Evolutionary conservation across 2,329 filamentous ascomycete genomes (phyloP), one percentile per base, ranked within the genome.

Genomic region (Tolypocladium pustulatum): DNA sequence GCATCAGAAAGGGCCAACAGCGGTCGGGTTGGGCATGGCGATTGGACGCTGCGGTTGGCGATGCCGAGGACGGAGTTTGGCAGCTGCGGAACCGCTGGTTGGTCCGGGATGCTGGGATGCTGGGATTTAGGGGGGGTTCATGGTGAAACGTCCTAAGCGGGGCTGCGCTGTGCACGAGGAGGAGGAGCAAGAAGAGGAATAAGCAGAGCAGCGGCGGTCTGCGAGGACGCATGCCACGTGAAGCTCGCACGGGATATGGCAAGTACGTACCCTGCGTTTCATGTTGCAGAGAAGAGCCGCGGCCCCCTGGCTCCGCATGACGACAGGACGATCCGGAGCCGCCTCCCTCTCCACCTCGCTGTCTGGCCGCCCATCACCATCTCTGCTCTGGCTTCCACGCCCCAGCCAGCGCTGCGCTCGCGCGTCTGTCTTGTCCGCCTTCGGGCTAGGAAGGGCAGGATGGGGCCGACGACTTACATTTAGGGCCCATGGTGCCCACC

Each of bases 81-180:
- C 15, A 9, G 43, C 5, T 49, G 43, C 43, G n/a, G 25, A 20
- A 17, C 15, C 52, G 32, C 34, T 54, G 52, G 36, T 38, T 54
- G 52, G 52, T 4, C 17, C 52, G 4, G 32, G 49, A 10, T 17
- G n/a, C 32, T 32, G 49, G 36, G 56, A 22, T 36, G 6, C n/a
- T 34, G 54, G 56, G 56, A 20, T 6, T n/a, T 38, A 10, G 38
- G 32, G 32, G 9, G 32, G 9, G 32, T n/a, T n/a, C 6, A 41
- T 54, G 22, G 49, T 58, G 57, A 58, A 58, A 58, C 57, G 27
- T 9, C 20, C n/a, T 40, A 58, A 55, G 52, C 57, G 57, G 57
- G 57, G 51, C 25, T 15, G 46, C 25, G 43, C 40, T 17, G 6
- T 38, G n/a, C n/a, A n/a, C n/a, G n/a, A n/a, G n/a, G n/a, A n/a